A percentile compares a stretch with the other conserved stretches of the same genome.
Conservation (phyloP, 2,329 filamentous ascomycete genomes). For the Nothophaeocryptopus gaeumannii region DNA sequence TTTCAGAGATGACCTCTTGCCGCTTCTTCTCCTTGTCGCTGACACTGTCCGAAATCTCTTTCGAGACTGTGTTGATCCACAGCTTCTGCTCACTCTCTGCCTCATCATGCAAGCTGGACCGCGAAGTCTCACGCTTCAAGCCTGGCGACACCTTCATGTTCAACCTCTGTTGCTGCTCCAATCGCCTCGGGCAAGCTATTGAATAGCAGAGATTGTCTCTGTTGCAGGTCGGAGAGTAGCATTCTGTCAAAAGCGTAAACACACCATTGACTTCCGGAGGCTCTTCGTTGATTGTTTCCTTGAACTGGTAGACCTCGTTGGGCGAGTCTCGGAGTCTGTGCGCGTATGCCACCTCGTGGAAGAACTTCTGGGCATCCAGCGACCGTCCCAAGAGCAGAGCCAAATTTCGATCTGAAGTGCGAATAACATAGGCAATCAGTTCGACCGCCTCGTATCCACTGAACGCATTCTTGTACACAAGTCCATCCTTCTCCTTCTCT, state of each 20-base stretch:
- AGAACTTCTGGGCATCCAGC: conserved; percentile 96
- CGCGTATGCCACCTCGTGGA: conserved; percentile 98
- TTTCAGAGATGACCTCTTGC: conserved; percentile 95
- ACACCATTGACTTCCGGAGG: conserved; percentile 87
- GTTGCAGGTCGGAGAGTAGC: conserved; percentile 96
- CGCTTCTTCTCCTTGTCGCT: conserved; percentile 92
- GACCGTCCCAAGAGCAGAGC: conserved; percentile 86
- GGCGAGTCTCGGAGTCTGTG: conserved; percentile 92
- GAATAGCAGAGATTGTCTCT: conserved; percentile 95
- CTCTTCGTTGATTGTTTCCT: conserved; percentile 85
- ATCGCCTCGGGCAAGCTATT: conserved; percentile 86
- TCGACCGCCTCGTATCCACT: conserved; percentile 95
- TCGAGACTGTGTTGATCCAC: conserved; percentile 98
- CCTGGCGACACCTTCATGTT: conserved; percentile 92
- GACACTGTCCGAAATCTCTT: conserved; percentile 87
- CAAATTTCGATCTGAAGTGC: conserved; percentile 92
- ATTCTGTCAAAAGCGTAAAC: conserved; percentile 93
- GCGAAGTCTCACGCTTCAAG: conserved; percentile 68
- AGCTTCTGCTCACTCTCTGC: conserved; percentile 90
- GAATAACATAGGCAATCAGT: conserved; percentile 91
- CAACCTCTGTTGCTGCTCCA: conserved; percentile 91
- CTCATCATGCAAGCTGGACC: conserved; percentile 76
- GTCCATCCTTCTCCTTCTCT: conserved; percentile 91
- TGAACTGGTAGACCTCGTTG: conserved; percentile 94
- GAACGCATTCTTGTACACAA: conserved; percentile 96